Conservation (phyloP, 2,329 filamentous ascomycete genomes). For the Alternaria solani region DNA sequence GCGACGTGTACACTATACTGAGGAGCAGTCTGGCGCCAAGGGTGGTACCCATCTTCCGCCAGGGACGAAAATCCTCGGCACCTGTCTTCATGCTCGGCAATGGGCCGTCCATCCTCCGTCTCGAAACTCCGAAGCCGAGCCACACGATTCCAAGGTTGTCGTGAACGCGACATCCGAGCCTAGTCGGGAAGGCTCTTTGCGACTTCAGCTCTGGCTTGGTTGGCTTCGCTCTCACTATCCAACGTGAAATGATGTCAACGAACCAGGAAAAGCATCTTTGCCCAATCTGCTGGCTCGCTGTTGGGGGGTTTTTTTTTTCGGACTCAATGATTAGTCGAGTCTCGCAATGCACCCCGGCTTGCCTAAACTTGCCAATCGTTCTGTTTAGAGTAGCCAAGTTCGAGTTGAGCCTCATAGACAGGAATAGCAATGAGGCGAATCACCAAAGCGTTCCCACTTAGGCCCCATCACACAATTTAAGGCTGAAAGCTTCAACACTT, state of each 20-base stretch:
- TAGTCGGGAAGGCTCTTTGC: neutral
- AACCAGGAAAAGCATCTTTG: neutral
- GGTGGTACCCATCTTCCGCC: neutral
- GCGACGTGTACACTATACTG: conserved; percentile 18
- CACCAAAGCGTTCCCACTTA: conserved; percentile 10
- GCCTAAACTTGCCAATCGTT: conserved; percentile 4
- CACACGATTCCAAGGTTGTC: neutral
- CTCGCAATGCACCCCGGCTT: neutral
- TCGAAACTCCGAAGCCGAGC: conserved; percentile 19
- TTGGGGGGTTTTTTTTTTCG: neutral
- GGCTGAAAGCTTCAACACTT: conserved; percentile 30
- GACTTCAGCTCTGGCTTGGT: neutral
- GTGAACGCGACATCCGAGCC: neutral
- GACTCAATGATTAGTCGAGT: neutral
- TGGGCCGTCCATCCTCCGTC: conserved; percentile 29
- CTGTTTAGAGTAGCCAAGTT: conserved; percentile 1
- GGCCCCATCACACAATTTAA: conserved; percentile 21
- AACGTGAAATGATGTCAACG: conserved; percentile 14
- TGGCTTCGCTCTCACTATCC: neutral
- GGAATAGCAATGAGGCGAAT: conserved; percentile 14
- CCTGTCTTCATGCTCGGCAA: conserved; percentile 26
- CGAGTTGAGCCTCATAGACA: conserved; percentile 10
- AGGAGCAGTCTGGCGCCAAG: conserved; percentile 12
- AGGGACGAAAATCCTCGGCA: conserved; percentile 33
- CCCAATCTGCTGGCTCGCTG: conserved; percentile 1